phyloP scores from a whole-genome alignment of 495 filamentous ascomycete species.

The Tetracladium marchalianum region DNA sequence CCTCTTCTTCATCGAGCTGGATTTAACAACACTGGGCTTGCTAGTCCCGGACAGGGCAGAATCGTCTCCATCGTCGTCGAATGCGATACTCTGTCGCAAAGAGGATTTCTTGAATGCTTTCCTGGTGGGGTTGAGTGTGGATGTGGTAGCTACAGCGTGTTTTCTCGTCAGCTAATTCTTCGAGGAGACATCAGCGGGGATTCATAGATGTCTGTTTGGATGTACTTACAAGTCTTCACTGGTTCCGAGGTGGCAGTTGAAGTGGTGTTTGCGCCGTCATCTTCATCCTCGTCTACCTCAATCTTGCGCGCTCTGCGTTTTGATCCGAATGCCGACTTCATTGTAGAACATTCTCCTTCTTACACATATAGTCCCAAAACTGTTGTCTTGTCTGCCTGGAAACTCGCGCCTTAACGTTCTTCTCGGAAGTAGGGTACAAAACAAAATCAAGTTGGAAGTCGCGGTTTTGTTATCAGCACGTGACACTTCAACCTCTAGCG shows the following conservation, averaged over 20 bases:
- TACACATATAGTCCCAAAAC: too few species aligned
- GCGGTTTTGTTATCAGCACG: slow-evolving; percentile 11
- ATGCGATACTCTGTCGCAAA: slow-evolving; percentile 37
- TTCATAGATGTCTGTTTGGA: slow-evolving; percentile 3
- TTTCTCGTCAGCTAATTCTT: slow-evolving; percentile 15
- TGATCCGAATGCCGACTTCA: slow-evolving; percentile 57
- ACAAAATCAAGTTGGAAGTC: background rate
- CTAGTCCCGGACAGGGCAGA: background rate
- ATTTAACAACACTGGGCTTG: slow-evolving; percentile 27
- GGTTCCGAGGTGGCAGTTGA: background rate
- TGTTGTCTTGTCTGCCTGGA: too few species aligned
- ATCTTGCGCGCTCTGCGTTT: slow-evolving; percentile 70
- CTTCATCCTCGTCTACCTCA: slow-evolving; percentile 56
- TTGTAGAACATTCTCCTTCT: slow-evolving; percentile 18
- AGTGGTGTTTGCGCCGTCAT: slow-evolving; percentile 19
- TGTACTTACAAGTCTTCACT: slow-evolving; percentile 14
- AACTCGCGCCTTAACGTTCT: background rate
- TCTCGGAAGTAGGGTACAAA: too few species aligned
- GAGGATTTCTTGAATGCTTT: slow-evolving; percentile 40
- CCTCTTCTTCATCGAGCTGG: slow-evolving; percentile 46
- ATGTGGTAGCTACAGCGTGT: slow-evolving; percentile 1
- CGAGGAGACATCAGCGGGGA: slow-evolving; percentile 16
- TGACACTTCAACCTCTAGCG: slow-evolving; percentile 9
- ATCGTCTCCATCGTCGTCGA: slow-evolving; percentile 26
- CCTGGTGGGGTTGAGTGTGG: slow-evolving; percentile 1